Base-by-base conservation (phyloP, 805 yeast genomes). In the Saccharomycopsis sp. region DNA sequence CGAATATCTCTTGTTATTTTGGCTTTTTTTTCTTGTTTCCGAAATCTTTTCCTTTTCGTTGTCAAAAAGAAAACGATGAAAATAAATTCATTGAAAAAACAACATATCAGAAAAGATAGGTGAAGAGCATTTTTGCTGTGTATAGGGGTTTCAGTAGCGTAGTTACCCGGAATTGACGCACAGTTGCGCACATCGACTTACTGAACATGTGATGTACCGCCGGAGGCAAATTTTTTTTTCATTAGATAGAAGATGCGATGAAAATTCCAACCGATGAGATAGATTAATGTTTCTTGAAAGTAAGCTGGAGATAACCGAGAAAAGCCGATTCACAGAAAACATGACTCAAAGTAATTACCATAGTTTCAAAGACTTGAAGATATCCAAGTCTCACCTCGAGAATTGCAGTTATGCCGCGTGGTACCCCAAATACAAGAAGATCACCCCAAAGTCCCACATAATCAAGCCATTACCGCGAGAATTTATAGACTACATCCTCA, bases 401-500 rank as follows among this genome's bases (percentile, higher is more conserved):
- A 76, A 77, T 67, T 83, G 88, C 60, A 68, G 77, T 14, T 83
- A 76, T 63, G 79, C 88, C 0, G 65, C 71, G 2, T 87, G 95
- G 95, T 79, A 84, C 64, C 67, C 74, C 3, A 64, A 68, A 41
- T 85, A 83, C 65, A 71, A 74, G 57, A 66, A 71, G 3, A 68
- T 79, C 56, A 71, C 78, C 0, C 84, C 90, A 1, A 75, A 75
- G 57, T 70, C 84, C 0, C 69, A 71, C 18, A 73, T 87, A 18
- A 68, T 87, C n/a, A 74, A 70, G 52, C 85, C 87, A 0, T 64
- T 85, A 2, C 89, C 91, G 0, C 65, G 70, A 24, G 73, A 70
- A 7, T 87, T 88, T 64, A 70, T 86, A 1, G 76, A 78, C 2
- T 88, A 86, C 64, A 66, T 88, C 53, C 75, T 76, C 16, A 76